Conservation (phyloP, 192 early-diverging fungal genomes). For the Backusella parvicylindrica region DNA sequence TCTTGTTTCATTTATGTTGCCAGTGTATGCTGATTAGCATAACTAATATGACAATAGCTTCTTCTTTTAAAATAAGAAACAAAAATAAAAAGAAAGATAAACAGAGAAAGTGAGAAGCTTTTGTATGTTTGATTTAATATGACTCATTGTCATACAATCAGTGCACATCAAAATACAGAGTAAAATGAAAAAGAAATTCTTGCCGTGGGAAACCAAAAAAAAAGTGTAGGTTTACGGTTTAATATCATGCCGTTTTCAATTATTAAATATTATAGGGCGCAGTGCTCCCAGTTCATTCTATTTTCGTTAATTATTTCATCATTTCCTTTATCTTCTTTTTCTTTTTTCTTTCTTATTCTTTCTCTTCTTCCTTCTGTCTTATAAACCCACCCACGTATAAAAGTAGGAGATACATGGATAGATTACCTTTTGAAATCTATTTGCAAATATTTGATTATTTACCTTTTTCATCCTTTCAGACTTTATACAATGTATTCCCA, state of each 20-base stretch:
- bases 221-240: neutral
- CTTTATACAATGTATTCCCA: conserved; percentile 22
- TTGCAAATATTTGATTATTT: conserved; percentile 27
- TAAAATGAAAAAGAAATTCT: neutral
- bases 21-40: neutral
- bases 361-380: neutral
- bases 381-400: neutral
- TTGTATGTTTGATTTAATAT: neutral
- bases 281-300: neutral
- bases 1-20: too few species aligned
- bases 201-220: neutral
- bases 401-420: neutral
- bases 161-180: neutral
- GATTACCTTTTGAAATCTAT: conserved; percentile 24
- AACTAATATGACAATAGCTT: neutral
- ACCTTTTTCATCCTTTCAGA: conserved; percentile 11
- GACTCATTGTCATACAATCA: neutral
- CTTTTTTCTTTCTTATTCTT: conserved; percentile 9
- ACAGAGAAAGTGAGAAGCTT: neutral
- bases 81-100: neutral
- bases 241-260: neutral
- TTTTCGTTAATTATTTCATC: conserved; percentile 1
- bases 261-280: neutral
- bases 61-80: too few species aligned
- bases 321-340: neutral